Evolutionary conservation across 1,139 yeast species (phyloP).

Genomic region (Kodamaea anthophila): DNA sequence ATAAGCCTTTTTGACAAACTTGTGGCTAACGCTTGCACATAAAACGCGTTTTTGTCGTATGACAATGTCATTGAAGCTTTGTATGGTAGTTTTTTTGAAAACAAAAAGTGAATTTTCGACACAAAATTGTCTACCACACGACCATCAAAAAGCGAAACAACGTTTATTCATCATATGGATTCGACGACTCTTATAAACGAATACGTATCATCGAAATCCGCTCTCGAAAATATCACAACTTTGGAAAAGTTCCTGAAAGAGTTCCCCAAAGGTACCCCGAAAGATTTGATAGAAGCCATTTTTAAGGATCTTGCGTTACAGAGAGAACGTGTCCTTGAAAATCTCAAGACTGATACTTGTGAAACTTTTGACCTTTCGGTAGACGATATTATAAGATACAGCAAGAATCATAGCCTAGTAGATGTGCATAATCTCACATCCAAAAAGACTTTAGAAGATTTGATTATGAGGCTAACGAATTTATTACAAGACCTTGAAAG

Average conservation of each 20-base stretch:
- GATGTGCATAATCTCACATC: not conserved
- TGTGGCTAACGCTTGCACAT: constrained; percentile 14
- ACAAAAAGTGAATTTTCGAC: constrained; percentile 1
- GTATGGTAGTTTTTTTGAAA: constrained; percentile 1
- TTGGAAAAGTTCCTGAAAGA: constrained; percentile 10
- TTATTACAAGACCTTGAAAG: constrained; percentile 9
- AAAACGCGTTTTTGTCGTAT: constrained; percentile 13
- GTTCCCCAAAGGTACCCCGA: constrained; percentile 14
- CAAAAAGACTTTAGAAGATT: constrained; percentile 10
- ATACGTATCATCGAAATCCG: constrained; percentile 11
- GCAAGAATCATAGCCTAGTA: too few species aligned
- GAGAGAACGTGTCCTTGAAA: constrained; percentile 10
- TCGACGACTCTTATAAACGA: constrained; percentile 10
- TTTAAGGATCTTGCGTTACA: constrained; percentile 18
- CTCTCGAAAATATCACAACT: constrained; percentile 8
- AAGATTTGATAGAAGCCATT: constrained; percentile 11
- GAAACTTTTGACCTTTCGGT: constrained; percentile 22
- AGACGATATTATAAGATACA: constrained; percentile 3
- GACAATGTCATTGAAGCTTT: constrained; percentile 6
- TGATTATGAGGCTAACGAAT: constrained; percentile 12
- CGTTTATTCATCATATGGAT: constrained; percentile 9
- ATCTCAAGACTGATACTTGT: constrained; percentile 14
- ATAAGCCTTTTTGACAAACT: constrained; percentile 13
- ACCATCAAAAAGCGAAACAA: not conserved
- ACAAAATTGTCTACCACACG: constrained; percentile 3